These are phyloP conservation scores for Telfairia occidentalis DNA, from an alignment of 331 rosid species.

Conservation along the genomic window DNA sequence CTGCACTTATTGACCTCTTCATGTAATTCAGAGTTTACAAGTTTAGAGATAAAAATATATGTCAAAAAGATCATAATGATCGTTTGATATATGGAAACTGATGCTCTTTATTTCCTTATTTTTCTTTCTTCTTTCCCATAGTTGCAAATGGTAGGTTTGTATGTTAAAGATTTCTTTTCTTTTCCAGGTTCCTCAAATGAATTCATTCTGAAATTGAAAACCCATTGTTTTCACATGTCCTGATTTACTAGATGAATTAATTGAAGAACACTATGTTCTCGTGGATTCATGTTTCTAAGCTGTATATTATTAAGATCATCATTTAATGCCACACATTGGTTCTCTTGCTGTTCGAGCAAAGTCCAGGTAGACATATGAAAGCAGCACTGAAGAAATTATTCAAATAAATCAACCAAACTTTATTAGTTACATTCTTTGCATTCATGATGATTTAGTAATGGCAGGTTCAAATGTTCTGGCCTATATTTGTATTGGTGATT, in stretches of 20 bases:
- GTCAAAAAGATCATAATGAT: not conserved
- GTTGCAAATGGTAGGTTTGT: not conserved
- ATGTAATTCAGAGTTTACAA: not conserved
- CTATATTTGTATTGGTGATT: not conserved
- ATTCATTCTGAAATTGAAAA: not conserved
- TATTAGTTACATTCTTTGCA: not conserved
- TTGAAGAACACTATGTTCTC: not conserved
- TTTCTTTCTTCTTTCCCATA: not conserved
- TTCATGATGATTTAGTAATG: not conserved
- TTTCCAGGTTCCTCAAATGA: not conserved
- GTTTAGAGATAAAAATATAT: not conserved
- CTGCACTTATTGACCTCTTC: not conserved
- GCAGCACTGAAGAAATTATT: not conserved
- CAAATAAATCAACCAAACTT: not conserved
- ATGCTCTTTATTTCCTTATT: not conserved
- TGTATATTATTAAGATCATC: not conserved
- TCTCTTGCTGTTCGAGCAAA: not conserved
- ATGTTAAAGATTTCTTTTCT: not conserved
- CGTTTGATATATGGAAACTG: not conserved
- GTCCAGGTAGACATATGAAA: not conserved
- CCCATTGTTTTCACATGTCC: not conserved
- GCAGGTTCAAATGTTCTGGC: not conserved
- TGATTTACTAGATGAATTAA: not conserved
- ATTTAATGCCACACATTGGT: not conserved
- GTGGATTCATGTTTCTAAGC: not conserved